Evolutionary conservation across 2,329 filamentous ascomycete species (phyloP).

Genomic region (Microsporum canis): DNA sequence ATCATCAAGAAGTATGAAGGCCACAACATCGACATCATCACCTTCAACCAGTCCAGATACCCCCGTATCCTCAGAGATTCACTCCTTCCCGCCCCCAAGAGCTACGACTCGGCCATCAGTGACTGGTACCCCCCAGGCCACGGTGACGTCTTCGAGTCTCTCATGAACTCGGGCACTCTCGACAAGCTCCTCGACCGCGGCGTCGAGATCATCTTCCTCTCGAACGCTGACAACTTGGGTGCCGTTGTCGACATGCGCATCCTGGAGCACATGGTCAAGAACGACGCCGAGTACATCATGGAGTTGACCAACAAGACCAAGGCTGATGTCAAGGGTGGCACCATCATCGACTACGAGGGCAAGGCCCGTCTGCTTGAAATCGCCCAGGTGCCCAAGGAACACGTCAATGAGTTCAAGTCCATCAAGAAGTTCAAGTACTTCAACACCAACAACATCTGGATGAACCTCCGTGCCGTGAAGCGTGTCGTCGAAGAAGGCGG

Average conservation of each 20-base stretch:
- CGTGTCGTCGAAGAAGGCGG: conserved; percentile 97
- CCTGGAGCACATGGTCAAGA: conserved; percentile 98
- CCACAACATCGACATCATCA: conserved; percentile 98
- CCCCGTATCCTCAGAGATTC: conserved; percentile 98
- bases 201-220: conserved; percentile 96
- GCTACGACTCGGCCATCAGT: conserved; percentile 70
- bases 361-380: conserved; percentile 95
- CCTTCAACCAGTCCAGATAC: conserved; percentile 99
- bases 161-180: conserved; percentile 97
- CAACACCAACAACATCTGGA: conserved; percentile 99
- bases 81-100: conserved; percentile 87
- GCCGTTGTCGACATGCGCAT: conserved; percentile 97
- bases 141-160: conserved; percentile 98
- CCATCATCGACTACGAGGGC: conserved; percentile 98
- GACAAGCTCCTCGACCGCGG: conserved; percentile 92
- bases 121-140: conserved; percentile 99
- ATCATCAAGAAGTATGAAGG: conserved; percentile 99
- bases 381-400: conserved; percentile 98
- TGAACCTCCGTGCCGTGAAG: conserved; percentile 96
- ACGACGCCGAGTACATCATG: conserved; percentile 97
- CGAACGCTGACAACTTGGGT: conserved; percentile 97
- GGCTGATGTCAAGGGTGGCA: conserved; percentile 99
- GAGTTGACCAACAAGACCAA: conserved; percentile 99
- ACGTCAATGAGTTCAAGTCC: conserved; percentile 99
- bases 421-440: conserved; percentile 99